Base-by-base conservation (phyloP, 1,139 yeast genomes). In the Fermentozyma sake region DNA sequence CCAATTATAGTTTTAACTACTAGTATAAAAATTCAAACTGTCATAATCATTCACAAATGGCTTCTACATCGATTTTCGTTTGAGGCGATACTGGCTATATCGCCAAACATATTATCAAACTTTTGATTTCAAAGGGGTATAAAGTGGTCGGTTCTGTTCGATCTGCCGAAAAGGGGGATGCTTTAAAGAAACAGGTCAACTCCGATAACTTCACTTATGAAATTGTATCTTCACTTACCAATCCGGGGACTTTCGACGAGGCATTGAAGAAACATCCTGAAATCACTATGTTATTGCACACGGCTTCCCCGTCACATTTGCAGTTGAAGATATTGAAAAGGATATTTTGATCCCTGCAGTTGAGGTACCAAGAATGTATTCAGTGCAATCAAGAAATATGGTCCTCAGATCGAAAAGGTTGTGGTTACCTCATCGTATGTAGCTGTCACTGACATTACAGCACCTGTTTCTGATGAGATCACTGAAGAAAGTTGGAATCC, bases 61-160 rank as follows among this genome's bases (percentile, higher is more conserved):
- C 25, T 23, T 14, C 25, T 7, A 27, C 46, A 6, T 45, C n/a
- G 59, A 58, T 58, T 15, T 57, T 61, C 27, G 60, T 64, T 11
- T 50, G 67, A 10, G 69, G 70, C 12, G 69, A 65, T 18, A 50
- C 59, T 14, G 69, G 69, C 4, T 62, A 49, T 35, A 53, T 63
- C 30, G 69, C 67, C n/a, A 51, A 49, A 19, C 39, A 31, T 52
- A 52, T 38, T 32, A 17, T 51, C 55, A 19, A 23, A 14, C 36
- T 30, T 20, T 33, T 37, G 29, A 24, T 61, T 16, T 42, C 38
- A 3, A 37, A 50, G 20, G 55, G 52, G 9, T 59, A 61, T 39
- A 35, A 36, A 10, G 68, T 63, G 2, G 40, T 59, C 12, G 69
- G 67, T 6, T 40, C 64, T 2, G 68, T 60, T 7, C 51, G 71